Evolutionary conservation across 352 stramenopile genomes (phyloP).

Genomic region (Pythium utonaiense): DNA sequence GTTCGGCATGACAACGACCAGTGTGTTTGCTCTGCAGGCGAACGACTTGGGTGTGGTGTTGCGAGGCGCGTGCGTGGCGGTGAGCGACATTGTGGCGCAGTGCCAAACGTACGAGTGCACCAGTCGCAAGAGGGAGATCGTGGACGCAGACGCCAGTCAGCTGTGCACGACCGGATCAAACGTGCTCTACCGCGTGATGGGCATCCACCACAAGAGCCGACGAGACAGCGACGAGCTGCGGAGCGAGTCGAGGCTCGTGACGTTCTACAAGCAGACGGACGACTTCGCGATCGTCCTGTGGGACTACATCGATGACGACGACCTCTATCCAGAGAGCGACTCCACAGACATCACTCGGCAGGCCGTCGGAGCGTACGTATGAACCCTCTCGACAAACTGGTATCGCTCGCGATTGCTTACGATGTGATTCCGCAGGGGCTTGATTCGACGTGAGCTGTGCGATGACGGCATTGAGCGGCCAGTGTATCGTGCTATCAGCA

Average conservation of each 20-base stretch:
- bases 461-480: neutral
- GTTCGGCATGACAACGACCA: slow-evolving; percentile 29
- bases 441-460: slow-evolving; percentile 5
- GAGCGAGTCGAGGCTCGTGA: slow-evolving; percentile 23
- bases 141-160: slow-evolving; percentile 2
- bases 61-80: slow-evolving; percentile 20
- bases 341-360: slow-evolving; percentile 31
- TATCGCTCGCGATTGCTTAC: neutral
- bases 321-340: slow-evolving; percentile 26
- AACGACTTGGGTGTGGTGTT: slow-evolving; percentile 21
- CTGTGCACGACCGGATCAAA: neutral
- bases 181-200: slow-evolving; percentile 27
- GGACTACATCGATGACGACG: slow-evolving; percentile 37
- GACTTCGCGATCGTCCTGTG: slow-evolving; percentile 34
- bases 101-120: slow-evolving; percentile 26
- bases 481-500: slow-evolving; percentile 12
- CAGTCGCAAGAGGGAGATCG: slow-evolving; percentile 16
- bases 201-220: slow-evolving; percentile 10
- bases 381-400: neutral
- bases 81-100: slow-evolving; percentile 22
- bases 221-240: slow-evolving; percentile 16
- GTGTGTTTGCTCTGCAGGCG: slow-evolving; percentile 34
- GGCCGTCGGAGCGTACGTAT: slow-evolving; percentile 27
- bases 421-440: neutral
- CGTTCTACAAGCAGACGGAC: slow-evolving; percentile 26